Percentiles rank a stretch among this genome's conserved stretches.
Conservation (phyloP, 1,284 basidiomycete genomes). For the Cryptococcus sp. region DNA sequence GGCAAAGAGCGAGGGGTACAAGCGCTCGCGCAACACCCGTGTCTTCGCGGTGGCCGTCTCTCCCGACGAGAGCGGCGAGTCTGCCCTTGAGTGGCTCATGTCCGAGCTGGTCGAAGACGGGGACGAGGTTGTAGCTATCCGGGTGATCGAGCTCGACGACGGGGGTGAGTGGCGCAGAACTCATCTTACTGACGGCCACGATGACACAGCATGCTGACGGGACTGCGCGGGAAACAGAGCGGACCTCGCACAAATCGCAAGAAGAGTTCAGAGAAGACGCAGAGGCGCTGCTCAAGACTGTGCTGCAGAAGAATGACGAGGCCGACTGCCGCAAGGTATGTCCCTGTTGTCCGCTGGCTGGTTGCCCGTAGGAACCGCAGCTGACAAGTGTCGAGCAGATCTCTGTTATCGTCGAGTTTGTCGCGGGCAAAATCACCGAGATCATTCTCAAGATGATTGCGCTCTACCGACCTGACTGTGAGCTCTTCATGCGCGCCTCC, state of each 20-base stretch:
- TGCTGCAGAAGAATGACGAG: constrained; percentile 78
- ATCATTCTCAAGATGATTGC: constrained; percentile 90
- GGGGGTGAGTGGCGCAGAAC: constrained; percentile 53
- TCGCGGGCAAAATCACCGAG: constrained; percentile 82
- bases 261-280: constrained; percentile 84
- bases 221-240: constrained; percentile 55
- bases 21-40: constrained; percentile 71
- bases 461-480: constrained; percentile 85
- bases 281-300: constrained; percentile 70
- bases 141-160: constrained; percentile 83
- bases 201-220: neutral
- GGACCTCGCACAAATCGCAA: constrained; percentile 57
- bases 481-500: constrained; percentile 14
- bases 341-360: neutral
- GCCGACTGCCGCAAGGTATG: constrained; percentile 70
- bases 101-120: constrained; percentile 84
- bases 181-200: neutral
- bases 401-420: constrained; percentile 89
- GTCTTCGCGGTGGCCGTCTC: constrained; percentile 89
- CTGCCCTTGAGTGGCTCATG: constrained; percentile 85
- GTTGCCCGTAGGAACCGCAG: neutral
- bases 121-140: constrained; percentile 87
- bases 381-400: constrained; percentile 57
- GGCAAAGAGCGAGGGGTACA: constrained; percentile 80
- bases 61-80: constrained; percentile 76